Evolutionary conservation across 2,329 filamentous ascomycete genomes (phyloP).

Genomic region (Pseudofabraea citricarpa): DNA sequence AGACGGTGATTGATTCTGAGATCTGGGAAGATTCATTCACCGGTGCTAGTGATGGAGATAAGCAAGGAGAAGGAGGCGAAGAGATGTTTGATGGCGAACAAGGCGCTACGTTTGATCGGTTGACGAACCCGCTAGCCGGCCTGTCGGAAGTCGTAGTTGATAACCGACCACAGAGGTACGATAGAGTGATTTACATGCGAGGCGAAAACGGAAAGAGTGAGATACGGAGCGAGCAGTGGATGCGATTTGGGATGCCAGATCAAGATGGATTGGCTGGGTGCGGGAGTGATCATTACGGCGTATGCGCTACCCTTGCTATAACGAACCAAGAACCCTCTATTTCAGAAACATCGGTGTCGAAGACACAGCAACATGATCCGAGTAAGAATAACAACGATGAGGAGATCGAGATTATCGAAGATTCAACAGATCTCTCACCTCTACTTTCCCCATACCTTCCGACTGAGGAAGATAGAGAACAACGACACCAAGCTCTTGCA

Average conservation of each 20-base stretch:
- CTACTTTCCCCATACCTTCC: slow-evolving; percentile 40
- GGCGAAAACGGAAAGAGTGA: slow-evolving; percentile 37
- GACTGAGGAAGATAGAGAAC: slow-evolving; percentile 34
- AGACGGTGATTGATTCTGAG: slow-evolving; percentile 37
- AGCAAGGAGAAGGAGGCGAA: too few relatives aligned
- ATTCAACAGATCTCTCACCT: slow-evolving; percentile 22
- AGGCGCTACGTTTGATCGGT: slow-evolving; percentile 61
- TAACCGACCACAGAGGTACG: slow-evolving; percentile 59
- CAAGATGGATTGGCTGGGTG: slow-evolving; percentile 16
- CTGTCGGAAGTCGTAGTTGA: slow-evolving; percentile 42
- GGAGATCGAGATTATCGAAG: slow-evolving; percentile 9
- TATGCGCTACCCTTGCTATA: slow-evolving; percentile 39
- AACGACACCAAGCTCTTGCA: slow-evolving; percentile 39
- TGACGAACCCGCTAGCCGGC: slow-evolving; percentile 49
- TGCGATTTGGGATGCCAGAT: slow-evolving; percentile 49
- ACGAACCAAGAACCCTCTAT: slow-evolving; percentile 8
- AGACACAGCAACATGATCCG: too few relatives aligned
- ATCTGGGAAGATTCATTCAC: slow-evolving; percentile 41
- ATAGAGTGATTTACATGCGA: slow-evolving; percentile 57
- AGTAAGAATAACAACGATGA: too few relatives aligned
- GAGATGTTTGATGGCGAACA: slow-evolving; percentile 50
- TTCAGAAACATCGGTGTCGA: not conserved
- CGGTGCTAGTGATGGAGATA: slow-evolving; percentile 42
- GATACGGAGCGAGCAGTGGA: slow-evolving; percentile 39
- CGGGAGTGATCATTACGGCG: slow-evolving; percentile 54